Evolutionary conservation across 768 basidiomycete genomes (phyloP).

Genomic region (Mycena sanguinolenta): DNA sequence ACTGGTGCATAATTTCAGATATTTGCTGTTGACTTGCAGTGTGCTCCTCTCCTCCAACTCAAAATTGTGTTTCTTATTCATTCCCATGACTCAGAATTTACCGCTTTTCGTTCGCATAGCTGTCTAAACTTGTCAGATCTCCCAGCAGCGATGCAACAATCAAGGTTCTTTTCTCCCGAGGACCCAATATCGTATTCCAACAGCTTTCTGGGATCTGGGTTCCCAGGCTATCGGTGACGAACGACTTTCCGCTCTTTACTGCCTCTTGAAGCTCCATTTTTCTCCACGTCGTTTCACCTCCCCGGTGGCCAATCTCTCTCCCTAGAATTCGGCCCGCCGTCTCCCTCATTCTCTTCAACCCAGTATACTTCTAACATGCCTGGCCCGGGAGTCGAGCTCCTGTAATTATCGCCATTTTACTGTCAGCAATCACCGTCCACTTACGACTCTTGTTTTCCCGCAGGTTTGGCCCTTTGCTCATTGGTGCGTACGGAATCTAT

Average conservation of each 20-base stretch:
- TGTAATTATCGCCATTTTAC: slow-evolving; percentile 9
- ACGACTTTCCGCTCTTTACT: not conserved
- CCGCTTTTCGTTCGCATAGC: not conserved
- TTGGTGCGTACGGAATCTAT: slow-evolving; percentile 7
- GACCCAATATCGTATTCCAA: not conserved
- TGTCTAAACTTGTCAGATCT: too few relatives aligned
- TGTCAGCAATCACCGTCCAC: not conserved
- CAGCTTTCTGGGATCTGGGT: not conserved
- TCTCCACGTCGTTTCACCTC: too few relatives aligned
- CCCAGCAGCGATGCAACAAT: not conserved
- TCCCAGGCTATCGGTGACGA: not conserved
- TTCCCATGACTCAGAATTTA: too few relatives aligned
- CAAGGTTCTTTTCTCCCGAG: not conserved
- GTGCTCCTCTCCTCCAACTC: too few relatives aligned
- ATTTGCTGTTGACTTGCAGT: too few relatives aligned
- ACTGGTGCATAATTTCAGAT: too few relatives aligned
- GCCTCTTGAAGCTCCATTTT: not conserved
- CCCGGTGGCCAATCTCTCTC: not conserved
- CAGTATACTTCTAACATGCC: slow-evolving; percentile 25
- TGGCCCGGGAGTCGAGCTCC: slow-evolving; percentile 36
- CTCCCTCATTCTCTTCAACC: not conserved
- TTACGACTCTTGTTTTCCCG: slow-evolving; percentile 3
- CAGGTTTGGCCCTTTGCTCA: slow-evolving; percentile 35
- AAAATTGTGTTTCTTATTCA: too few relatives aligned
- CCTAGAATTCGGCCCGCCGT: too few relatives aligned